Evolutionary conservation across 768 basidiomycete species (phyloP).

Genomic region (Suillus bovinus): DNA sequence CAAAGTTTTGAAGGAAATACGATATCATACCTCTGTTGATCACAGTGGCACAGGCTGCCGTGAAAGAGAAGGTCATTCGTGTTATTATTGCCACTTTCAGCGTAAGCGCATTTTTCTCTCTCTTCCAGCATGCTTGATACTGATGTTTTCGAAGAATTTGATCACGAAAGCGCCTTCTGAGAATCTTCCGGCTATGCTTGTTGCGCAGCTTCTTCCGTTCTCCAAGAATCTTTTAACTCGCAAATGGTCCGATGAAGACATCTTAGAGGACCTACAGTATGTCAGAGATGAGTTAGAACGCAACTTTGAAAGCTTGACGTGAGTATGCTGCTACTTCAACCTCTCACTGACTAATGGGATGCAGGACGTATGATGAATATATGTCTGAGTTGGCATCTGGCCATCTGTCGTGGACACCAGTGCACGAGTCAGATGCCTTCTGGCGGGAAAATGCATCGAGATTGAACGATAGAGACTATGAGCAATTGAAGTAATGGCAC

Average conservation of each 20-base stretch:
- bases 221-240: slow-evolving; percentile 78
- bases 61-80: slow-evolving; percentile 96
- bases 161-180: slow-evolving; percentile 82
- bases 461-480: slow-evolving; percentile 81
- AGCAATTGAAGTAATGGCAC: slow-evolving; percentile 73
- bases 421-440: slow-evolving; percentile 95
- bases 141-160: slow-evolving; percentile 62
- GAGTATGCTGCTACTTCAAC: slow-evolving; percentile 26
- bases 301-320: slow-evolving; percentile 91
- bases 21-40: slow-evolving; percentile 86
- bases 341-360: neutral
- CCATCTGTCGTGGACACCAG: slow-evolving; percentile 93
- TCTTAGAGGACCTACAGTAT: slow-evolving; percentile 88
- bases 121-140: neutral
- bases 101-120: slow-evolving; percentile 40
- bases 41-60: slow-evolving; percentile 82
- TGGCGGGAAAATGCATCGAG: slow-evolving; percentile 95
- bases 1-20: slow-evolving; percentile 62
- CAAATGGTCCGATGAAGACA: slow-evolving; percentile 96
- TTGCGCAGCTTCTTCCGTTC: slow-evolving; percentile 83
- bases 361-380: slow-evolving; percentile 95
- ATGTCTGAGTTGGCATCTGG: slow-evolving; percentile 87
- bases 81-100: slow-evolving; percentile 91
- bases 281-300: slow-evolving; percentile 82
- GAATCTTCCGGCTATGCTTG: slow-evolving; percentile 94